A percentile compares a stretch with the other conserved stretches of the same genome.
Evolutionary conservation across 169 alveolate genomes (phyloP).

Genomic region (Cryptosporidium baileyi): DNA sequence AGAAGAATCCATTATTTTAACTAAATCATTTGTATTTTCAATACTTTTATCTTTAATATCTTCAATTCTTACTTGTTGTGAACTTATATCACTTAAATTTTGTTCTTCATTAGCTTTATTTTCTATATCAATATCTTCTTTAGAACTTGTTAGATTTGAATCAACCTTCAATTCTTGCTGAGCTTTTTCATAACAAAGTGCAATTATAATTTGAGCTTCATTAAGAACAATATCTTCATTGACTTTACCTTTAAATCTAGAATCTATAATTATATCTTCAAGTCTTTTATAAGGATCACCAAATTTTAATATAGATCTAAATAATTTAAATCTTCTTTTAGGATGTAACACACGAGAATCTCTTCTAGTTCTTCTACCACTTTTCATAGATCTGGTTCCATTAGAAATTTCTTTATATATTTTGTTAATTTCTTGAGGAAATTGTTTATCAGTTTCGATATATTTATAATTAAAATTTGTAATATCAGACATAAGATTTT

Average conservation of each 20-base stretch:
- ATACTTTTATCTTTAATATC: not conserved
- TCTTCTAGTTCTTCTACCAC: constrained; percentile 43
- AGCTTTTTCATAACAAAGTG: constrained; percentile 33
- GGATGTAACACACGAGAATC: constrained; percentile 56
- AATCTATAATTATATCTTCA: constrained; percentile 81
- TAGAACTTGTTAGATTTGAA: not conserved
- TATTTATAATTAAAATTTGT: constrained; percentile 4
- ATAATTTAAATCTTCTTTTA: constrained; percentile 81
- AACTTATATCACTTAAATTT: not conserved
- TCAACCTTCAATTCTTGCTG: not conserved
- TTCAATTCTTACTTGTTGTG: not conserved
- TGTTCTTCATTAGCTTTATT: not conserved
- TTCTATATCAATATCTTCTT: not conserved
- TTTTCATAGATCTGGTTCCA: not conserved
- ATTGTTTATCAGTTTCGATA: not conserved
- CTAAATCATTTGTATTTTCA: not conserved
- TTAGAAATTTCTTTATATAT: constrained; percentile 25
- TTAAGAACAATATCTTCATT: constrained; percentile 79
- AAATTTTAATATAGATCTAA: constrained; percentile 80
- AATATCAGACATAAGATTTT: constrained; percentile 14
- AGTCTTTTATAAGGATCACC: constrained; percentile 84
- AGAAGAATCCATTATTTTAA: not conserved
- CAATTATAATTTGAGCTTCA: constrained; percentile 74
- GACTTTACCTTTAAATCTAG: constrained; percentile 78
- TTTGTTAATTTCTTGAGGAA: constrained; percentile 14